phyloP scores from a whole-genome alignment of 1,139 yeast genomes.

The Yamadazyma aaseri region DNA sequence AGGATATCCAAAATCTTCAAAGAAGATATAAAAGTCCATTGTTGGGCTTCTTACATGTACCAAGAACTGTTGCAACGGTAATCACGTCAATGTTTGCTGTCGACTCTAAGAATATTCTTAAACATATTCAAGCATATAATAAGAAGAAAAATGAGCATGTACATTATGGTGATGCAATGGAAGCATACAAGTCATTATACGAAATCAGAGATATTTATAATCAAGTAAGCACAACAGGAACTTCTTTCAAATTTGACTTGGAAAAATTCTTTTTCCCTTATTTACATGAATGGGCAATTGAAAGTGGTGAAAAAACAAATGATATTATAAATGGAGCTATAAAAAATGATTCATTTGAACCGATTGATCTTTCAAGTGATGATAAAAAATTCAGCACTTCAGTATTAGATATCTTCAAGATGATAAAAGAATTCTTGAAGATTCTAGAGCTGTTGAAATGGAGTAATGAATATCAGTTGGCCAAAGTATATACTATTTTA shows the following conservation, averaged over 20 bases:
- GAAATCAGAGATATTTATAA: constrained; percentile 54
- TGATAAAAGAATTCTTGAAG: constrained; percentile 57
- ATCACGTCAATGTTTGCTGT: constrained; percentile 61
- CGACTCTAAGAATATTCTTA: constrained; percentile 62
- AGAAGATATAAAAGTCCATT: constrained; percentile 62
- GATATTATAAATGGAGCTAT: constrained; percentile 56
- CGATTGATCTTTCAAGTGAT: constrained; percentile 46
- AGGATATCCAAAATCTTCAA: constrained; percentile 52
- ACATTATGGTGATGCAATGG: constrained; percentile 60
- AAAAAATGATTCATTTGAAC: constrained; percentile 54
- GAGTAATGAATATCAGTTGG: constrained; percentile 60
- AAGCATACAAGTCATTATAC: constrained; percentile 53
- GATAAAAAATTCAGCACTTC: constrained; percentile 48
- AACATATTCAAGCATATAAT: constrained; percentile 50
- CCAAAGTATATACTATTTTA: constrained; percentile 56
- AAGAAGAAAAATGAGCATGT: constrained; percentile 37
- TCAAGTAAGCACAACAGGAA: constrained; percentile 44
- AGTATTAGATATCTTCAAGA: constrained; percentile 63
- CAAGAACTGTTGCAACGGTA: constrained; percentile 55
- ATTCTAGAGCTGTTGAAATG: constrained; percentile 59
- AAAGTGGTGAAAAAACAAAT: constrained; percentile 48
- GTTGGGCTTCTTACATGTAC: constrained; percentile 55
- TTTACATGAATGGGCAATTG: constrained; percentile 55
- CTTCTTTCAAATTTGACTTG: constrained; percentile 51
- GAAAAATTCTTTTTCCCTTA: constrained; percentile 63